Conservation (phyloP, 371 early-diverging fungal species). For the Mortierella sp. region DNA sequence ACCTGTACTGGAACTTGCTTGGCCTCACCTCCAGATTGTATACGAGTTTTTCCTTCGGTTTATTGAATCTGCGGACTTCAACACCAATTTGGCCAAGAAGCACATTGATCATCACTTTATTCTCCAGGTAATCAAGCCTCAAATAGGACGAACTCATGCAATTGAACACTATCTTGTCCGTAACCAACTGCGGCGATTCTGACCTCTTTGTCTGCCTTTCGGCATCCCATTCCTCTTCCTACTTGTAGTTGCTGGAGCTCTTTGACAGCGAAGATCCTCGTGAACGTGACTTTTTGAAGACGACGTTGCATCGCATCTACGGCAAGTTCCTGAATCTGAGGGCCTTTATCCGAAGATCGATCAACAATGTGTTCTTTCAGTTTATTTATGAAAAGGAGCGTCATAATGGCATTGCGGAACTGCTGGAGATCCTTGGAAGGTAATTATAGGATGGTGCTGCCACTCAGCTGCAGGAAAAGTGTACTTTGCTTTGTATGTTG, state of each 20-base stretch:
- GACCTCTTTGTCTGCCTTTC: not conserved
- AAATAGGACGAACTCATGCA: too few species aligned
- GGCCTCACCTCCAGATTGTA: slow-evolving; percentile 97
- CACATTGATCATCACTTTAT: slow-evolving; percentile 95
- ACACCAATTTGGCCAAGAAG: slow-evolving; percentile 92
- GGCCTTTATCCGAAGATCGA: slow-evolving; percentile 95
- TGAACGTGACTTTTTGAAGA: slow-evolving; percentile 97
- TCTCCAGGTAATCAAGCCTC: slow-evolving; percentile 68
- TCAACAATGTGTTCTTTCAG: slow-evolving; percentile 97
- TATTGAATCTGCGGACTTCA: slow-evolving; percentile 96
- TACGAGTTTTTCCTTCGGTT: slow-evolving; percentile 97
- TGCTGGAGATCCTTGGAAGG: slow-evolving; percentile 96
- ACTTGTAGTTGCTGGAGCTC: slow-evolving; percentile 83
- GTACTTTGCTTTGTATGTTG: not conserved
- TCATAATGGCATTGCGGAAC: slow-evolving; percentile 98
- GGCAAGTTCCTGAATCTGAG: slow-evolving; percentile 96
- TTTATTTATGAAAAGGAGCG: slow-evolving; percentile 96
- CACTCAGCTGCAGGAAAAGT: too few species aligned
- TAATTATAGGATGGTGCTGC: slow-evolving; percentile 23
- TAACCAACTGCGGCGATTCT: not conserved
- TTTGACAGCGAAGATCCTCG: slow-evolving; percentile 98
- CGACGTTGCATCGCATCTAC: slow-evolving; percentile 96
- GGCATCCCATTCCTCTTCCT: not conserved
- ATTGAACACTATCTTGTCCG: too few species aligned
- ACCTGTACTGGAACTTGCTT: slow-evolving; percentile 92